Evolutionary conservation across 2,329 filamentous ascomycete species (phyloP).

Genomic region (Xylariaceae sp.): DNA sequence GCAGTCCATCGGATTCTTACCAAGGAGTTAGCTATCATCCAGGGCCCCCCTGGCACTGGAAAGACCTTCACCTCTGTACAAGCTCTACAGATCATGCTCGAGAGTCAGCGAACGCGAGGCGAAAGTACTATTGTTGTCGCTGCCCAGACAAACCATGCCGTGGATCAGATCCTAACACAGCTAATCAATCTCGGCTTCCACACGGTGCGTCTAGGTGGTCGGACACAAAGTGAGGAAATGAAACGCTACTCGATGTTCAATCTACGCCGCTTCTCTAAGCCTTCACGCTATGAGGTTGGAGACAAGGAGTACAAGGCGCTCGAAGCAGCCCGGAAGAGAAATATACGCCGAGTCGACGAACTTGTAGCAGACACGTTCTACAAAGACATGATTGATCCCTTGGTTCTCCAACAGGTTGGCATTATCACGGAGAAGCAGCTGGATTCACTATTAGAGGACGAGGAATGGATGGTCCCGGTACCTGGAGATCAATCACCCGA

Average conservation of each 20-base stretch:
- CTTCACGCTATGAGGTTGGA: neutral
- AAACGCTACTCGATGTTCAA: constrained; percentile 62
- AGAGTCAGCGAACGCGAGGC: constrained; percentile 45
- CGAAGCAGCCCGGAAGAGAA: constrained; percentile 29
- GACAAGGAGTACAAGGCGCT: constrained; percentile 27
- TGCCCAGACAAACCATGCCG: constrained; percentile 84
- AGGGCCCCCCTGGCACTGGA: constrained; percentile 70
- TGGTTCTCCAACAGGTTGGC: constrained; percentile 47
- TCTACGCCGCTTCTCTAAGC: constrained; percentile 39
- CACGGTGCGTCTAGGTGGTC: constrained; percentile 59
- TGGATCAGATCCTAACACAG: constrained; percentile 72
- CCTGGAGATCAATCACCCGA: constrained; percentile 16
- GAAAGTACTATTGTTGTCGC: constrained; percentile 71
- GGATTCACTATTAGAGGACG: constrained; percentile 52
- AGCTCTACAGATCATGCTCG: constrained; percentile 60
- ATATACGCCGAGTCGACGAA: constrained; percentile 35
- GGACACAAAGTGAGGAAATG: constrained; percentile 61
- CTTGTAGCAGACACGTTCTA: constrained; percentile 38
- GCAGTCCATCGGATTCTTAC: constrained; percentile 68
- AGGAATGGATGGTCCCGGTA: constrained; percentile 27
- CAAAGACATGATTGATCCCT: constrained; percentile 46
- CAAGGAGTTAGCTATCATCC: constrained; percentile 67
- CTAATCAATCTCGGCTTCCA: constrained; percentile 50
- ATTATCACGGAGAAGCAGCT: constrained; percentile 61
- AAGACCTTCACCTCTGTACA: constrained; percentile 80